Evolutionary conservation across 257 asterid genomes (phyloP), one percentile per base, ranked within the genome.

Genomic region (Dorcoceras hygrometricum): DNA sequence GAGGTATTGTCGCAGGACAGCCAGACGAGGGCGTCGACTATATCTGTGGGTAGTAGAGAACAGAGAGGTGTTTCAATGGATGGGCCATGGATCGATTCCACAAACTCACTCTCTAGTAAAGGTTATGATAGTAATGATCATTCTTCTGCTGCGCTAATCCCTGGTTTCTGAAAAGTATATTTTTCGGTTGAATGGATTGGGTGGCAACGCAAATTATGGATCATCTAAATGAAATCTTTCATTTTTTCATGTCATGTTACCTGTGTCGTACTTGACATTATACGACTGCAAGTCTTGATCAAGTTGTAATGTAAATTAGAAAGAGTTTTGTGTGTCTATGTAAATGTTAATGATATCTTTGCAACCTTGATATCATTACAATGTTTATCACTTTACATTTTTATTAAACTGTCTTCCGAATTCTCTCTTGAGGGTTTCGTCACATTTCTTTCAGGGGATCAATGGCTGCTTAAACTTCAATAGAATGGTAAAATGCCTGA

Each of bases 41-140:
- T 64, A 65, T 79, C 96, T 28, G 66, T 69, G 2, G 88, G 76
- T n/a, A 70, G 84, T 39, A 82, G 80, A 55, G 86, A 66, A 5
- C 87, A 70, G 31, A 81, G 76, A 29, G 78, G 82, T 46, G 75
- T 70, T 12, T 87, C 97, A 1, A 54, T 69, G 80, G 88, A 81
- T 67, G 96, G 88, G 36, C 97, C 98, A 1, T 87, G 94, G 94
- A 64, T 62, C 2, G 95, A 82, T 70, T 84, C 95, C 12, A 82
- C 98, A 1, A 58, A 59, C 23, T 80, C 95, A 27, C 43, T 77
- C 4, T 71, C 81, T 4, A 74, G 78, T 60, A 77, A 66, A 58
- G 87, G 84, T 46, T 16, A 12, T 59, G 83, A 77, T 16, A 68
- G 32, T 10, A 23, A 10, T 6, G 78, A 71, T 26, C 62, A 48